phyloP scores from a whole-genome alignment of 495 filamentous ascomycete species.

The Aspergillus wentii region DNA sequence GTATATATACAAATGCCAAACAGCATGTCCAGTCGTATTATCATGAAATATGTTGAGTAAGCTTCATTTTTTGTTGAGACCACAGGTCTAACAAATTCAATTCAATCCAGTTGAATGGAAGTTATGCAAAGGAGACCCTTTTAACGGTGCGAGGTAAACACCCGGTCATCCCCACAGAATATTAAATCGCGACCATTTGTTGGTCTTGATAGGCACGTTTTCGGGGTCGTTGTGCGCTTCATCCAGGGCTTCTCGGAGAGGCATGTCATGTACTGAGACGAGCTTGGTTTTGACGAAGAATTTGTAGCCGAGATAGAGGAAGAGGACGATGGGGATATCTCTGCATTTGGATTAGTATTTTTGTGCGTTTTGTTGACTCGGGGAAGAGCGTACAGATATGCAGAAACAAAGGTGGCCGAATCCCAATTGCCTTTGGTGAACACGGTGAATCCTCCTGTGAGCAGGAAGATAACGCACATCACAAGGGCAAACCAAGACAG shows the following conservation, averaged over 20 bases:
- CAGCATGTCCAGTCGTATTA: too few relatives aligned
- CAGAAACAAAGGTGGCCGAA: slow-evolving; percentile 27
- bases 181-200: slow-evolving; percentile 18
- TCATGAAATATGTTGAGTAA: too few relatives aligned
- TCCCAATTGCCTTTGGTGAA: slow-evolving; percentile 42
- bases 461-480: slow-evolving; percentile 45
- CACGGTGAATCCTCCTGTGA: slow-evolving; percentile 60
- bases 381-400: slow-evolving; percentile 27
- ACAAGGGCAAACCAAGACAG: slow-evolving; percentile 46
- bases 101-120: too few relatives aligned
- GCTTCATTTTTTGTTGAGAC: too few relatives aligned
- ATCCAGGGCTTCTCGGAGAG: slow-evolving; percentile 23
- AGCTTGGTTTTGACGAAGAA: slow-evolving; percentile 31
- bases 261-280: slow-evolving; percentile 25
- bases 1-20: too few relatives aligned
- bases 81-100: too few relatives aligned
- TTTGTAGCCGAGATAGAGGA: slow-evolving; percentile 39
- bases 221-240: slow-evolving; percentile 27
- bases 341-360: slow-evolving; percentile 6
- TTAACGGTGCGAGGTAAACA: too few relatives aligned
- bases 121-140: too few relatives aligned
- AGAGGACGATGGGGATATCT: slow-evolving; percentile 40
- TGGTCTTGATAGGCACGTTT: slow-evolving; percentile 22
- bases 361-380: too few relatives aligned
- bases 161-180: slow-evolving; percentile 33